Base-by-base conservation (phyloP, 495 filamentous ascomycete genomes). In the Lindgomyces ingoldianus region DNA sequence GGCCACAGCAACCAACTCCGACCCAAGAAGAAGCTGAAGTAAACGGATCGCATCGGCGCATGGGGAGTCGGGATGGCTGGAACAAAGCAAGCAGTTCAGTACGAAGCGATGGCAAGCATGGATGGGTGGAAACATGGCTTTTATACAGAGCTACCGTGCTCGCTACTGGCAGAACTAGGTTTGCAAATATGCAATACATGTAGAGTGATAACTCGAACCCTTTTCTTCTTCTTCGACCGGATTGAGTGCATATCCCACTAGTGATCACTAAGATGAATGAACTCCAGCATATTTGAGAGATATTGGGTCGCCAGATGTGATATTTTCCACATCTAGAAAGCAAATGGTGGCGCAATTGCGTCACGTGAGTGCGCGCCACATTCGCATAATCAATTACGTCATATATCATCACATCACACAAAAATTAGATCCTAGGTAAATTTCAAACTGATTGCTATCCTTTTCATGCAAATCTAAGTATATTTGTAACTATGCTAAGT, bases 21-120 rank as follows among this genome's bases (percentile, higher is more conserved):
- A 82, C 94, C 94, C 77, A 98, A 98, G 93, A 98, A 98, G 92
- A 98, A 98, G 92, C 86, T 98, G 74, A 98, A 98, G 85, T 98
- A 93, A 76, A 83, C 75, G 79, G 75, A 75, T 78, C 79, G 77
- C 77, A 29, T 45, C 45, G 57, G 57, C 49, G 64, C 55, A 41
- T 27, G 64, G 48, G 46, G 49, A 65, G 62, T 59, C 18, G 14
- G 45, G 27, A 14, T 12, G 59, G 44, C 4, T 33, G 29, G 42
- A 11, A 18, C 22, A 30, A 51, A 22, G 49, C n/a, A n/a, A n/a
- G 39, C 19, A n/a, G 39, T 11, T 26, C 22, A 58, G 42, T 25
- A 59, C 12, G 54, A 24, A 22, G 26, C 44, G 9, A 24, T 33
- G 46, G 46, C 10, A 42, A 52, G 44, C 16, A 42, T 30, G 33